Evolutionary conservation across 257 asterid genomes (phyloP).

Genomic region (Przewalskia tangutica): DNA sequence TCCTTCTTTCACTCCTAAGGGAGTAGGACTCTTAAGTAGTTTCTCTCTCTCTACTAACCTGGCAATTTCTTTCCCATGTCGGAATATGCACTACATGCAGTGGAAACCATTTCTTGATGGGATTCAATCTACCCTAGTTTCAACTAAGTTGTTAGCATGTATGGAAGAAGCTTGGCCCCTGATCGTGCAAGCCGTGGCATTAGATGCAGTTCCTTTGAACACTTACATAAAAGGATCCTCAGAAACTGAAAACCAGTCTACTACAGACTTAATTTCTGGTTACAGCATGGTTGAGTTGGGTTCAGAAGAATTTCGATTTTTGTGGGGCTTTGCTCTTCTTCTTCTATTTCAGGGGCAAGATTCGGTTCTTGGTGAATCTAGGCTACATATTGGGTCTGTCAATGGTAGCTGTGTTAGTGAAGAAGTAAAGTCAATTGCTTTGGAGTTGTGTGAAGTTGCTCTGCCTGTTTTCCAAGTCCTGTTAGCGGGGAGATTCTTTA

Average conservation of each 20-base stretch:
- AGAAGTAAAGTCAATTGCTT: conserved; percentile 37
- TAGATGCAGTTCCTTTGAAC: conserved; percentile 80
- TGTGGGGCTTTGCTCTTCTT: conserved; percentile 81
- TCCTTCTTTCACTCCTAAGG: neutral
- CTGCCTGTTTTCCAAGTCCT: conserved; percentile 58
- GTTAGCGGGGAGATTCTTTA: conserved; percentile 59
- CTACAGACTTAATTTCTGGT: conserved; percentile 52
- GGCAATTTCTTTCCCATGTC: conserved; percentile 11
- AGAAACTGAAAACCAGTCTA: conserved; percentile 27
- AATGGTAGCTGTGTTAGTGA: conserved; percentile 38
- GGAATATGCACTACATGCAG: conserved; percentile 36
- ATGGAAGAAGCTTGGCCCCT: conserved; percentile 97
- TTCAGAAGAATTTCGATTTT: conserved; percentile 59
- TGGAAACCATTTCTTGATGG: conserved; percentile 98
- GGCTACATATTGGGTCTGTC: conserved; percentile 32
- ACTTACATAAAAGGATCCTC: conserved; percentile 34
- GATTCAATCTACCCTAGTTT: conserved; percentile 67
- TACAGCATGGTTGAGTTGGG: conserved; percentile 77
- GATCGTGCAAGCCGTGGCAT: conserved; percentile 80
- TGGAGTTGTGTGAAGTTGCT: conserved; percentile 38
- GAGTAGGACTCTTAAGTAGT: neutral
- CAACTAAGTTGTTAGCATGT: conserved; percentile 70
- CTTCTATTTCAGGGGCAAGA: conserved; percentile 78
- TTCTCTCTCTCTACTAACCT: neutral
- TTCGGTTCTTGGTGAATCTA: conserved; percentile 20